Evolutionary conservation across 805 yeast species (phyloP).

Genomic region (Myxozyma vanderwaltii): DNA sequence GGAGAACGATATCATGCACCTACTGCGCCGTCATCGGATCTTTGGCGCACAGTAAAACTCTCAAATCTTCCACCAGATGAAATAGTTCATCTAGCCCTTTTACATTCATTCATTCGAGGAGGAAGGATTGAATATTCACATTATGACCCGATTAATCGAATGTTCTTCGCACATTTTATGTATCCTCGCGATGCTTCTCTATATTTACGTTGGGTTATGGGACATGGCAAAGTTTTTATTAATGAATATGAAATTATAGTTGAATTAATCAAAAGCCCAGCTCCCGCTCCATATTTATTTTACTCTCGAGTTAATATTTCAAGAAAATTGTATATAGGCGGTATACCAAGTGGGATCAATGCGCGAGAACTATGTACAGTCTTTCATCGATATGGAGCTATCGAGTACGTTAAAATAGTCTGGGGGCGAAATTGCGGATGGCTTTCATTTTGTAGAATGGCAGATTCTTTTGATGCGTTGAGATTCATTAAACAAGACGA

Average conservation of each 20-base stretch:
- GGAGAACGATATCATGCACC: too few relatives aligned
- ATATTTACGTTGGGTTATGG: conserved; percentile 21
- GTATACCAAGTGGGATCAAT: conserved; percentile 17
- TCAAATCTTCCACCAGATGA: conserved; percentile 30
- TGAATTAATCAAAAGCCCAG: conserved; percentile 21
- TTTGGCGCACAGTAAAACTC: conserved; percentile 21
- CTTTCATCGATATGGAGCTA: conserved; percentile 27
- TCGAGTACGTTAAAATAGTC: conserved; percentile 32
- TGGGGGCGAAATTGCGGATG: conserved; percentile 30
- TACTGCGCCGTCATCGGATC: background rate
- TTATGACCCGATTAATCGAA: conserved; percentile 22
- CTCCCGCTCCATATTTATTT: conserved; percentile 18
- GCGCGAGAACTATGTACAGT: conserved; percentile 19
- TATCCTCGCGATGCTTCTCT: conserved; percentile 17
- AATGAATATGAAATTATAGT: conserved; percentile 21
- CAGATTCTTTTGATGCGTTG: conserved; percentile 29
- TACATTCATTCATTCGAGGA: conserved; percentile 30
- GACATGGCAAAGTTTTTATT: conserved; percentile 21
- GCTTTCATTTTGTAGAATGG: conserved; percentile 29
- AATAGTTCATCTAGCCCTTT: conserved; percentile 26
- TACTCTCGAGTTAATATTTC: conserved; percentile 17
- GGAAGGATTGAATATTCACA: conserved; percentile 29
- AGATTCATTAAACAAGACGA: conserved; percentile 20
- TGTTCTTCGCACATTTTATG: conserved; percentile 25
- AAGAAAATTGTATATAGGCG: conserved; percentile 26